These are phyloP conservation scores for Diaporthe longicolla DNA, from an alignment of 2,329 filamentous ascomycete genomes.

Conservation along the genomic window DNA sequence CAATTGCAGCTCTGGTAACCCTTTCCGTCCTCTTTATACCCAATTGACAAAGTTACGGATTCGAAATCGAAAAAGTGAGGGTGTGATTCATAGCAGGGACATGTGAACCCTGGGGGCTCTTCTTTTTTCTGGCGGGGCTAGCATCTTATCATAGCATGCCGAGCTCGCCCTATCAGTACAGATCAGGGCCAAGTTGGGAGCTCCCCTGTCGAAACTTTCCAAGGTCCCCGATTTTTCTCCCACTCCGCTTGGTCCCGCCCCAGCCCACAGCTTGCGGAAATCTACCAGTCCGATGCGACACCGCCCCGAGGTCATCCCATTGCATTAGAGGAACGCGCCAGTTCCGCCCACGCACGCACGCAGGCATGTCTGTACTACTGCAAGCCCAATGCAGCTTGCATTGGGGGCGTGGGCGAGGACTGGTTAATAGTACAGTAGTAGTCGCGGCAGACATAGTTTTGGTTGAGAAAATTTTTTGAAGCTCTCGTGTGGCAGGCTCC, in stretches of 20 bases:
- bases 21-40: constrained; percentile 41
- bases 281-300: constrained; percentile 8
- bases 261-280: background rate
- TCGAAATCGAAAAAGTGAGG: constrained; percentile 31
- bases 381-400: constrained; percentile 26
- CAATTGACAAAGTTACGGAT: constrained; percentile 37
- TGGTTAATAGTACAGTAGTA: too few species aligned
- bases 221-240: constrained; percentile 8
- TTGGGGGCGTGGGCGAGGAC: background rate
- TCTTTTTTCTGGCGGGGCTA: constrained; percentile 38
- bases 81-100: constrained; percentile 37
- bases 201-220: constrained; percentile 22
- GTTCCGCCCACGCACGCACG: background rate
- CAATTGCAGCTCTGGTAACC: constrained; percentile 38
- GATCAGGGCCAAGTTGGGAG: constrained; percentile 17
- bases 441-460: background rate
- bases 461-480: too few species aligned
- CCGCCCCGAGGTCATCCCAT: background rate
- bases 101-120: constrained; percentile 25
- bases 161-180: constrained; percentile 26
- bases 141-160: constrained; percentile 34
- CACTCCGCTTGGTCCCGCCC: constrained; percentile 13
- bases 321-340: constrained; percentile 10
- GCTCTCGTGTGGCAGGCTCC: too few species aligned
- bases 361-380: constrained; percentile 1